Percentiles rank a stretch among this genome's conserved stretches.
Evolutionary conservation across 306 rosid genomes (phyloP).

Genomic region (Inga leiocalycina): DNA sequence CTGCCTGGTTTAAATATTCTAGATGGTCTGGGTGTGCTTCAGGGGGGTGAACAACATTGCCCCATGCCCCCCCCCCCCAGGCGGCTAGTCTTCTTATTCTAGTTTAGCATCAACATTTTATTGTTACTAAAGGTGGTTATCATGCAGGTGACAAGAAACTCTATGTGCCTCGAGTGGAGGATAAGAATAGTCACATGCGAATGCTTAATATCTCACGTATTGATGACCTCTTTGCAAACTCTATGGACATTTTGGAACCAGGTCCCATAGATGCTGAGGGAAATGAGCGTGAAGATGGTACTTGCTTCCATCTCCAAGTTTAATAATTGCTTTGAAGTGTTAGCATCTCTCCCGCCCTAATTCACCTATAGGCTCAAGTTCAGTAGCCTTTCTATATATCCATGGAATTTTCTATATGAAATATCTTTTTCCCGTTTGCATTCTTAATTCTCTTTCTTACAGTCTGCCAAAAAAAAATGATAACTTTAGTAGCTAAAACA

Average conservation of each 20-base stretch:
- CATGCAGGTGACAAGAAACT: conserved; percentile 56
- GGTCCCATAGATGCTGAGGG: conserved; percentile 75
- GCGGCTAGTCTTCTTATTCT: neutral
- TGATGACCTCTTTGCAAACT: conserved; percentile 85
- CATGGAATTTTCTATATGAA: neutral
- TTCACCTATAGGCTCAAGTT: neutral
- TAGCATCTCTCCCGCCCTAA: neutral
- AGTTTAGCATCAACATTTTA: conserved; percentile 20
- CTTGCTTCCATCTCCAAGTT: neutral
- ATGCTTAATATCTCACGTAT: conserved; percentile 77
- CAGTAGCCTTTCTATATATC: neutral
- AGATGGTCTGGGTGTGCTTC: neutral
- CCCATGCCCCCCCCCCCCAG: too few species aligned
- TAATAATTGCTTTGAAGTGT: neutral
- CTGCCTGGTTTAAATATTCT: neutral
- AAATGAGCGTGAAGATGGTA: conserved; percentile 92
- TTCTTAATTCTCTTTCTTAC: neutral
- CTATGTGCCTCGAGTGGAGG: conserved; percentile 93
- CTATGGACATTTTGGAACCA: conserved; percentile 94
- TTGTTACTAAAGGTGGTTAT: conserved; percentile 42
- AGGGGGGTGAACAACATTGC: neutral
- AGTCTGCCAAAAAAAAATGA: neutral
- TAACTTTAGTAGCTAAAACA: conserved; percentile 20
- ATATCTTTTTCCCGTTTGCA: neutral
- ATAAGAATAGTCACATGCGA: conserved; percentile 88